These are phyloP conservation scores for Coemansia sp. DNA, from an alignment of 371 early-diverging fungal species.

Conservation along the genomic window DNA sequence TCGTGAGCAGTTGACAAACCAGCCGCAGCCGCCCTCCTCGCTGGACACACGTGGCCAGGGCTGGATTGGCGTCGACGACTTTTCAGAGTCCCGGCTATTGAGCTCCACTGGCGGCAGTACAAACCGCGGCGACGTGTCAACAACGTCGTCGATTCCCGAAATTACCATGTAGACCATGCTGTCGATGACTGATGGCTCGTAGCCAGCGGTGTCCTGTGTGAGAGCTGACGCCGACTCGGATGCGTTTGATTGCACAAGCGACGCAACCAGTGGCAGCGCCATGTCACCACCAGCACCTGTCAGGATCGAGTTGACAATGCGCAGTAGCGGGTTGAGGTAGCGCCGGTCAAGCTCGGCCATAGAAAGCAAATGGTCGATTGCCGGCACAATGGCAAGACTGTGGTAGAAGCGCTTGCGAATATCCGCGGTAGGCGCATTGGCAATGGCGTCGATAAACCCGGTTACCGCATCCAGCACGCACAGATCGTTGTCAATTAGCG, in stretches of 20 bases:
- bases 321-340: slow-evolving; percentile 23
- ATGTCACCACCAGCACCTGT: background rate
- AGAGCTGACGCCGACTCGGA: background rate
- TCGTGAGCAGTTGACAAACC: slow-evolving; percentile 21
- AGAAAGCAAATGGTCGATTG: slow-evolving; percentile 16
- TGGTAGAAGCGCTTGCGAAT: slow-evolving; percentile 1
- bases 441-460: slow-evolving; percentile 19
- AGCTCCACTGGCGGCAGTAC: background rate
- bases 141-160: slow-evolving; percentile 34
- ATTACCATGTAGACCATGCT: slow-evolving; percentile 23
- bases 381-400: slow-evolving; percentile 14
- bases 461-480: slow-evolving; percentile 21
- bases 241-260: background rate
- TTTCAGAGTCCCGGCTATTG: background rate
- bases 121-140: slow-evolving; percentile 22
- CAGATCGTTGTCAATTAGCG: slow-evolving; percentile 10
- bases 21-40: slow-evolving; percentile 35
- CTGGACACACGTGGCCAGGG: slow-evolving; percentile 35
- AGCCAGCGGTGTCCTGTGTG: background rate
- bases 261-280: background rate
- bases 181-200: slow-evolving; percentile 6
- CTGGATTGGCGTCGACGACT: background rate
- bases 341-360: slow-evolving; percentile 31
- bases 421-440: background rate
- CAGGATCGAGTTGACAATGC: slow-evolving; percentile 9